phyloP scores from a whole-genome alignment of 2,329 filamentous ascomycete species.

The Fusarium agapanthi region DNA sequence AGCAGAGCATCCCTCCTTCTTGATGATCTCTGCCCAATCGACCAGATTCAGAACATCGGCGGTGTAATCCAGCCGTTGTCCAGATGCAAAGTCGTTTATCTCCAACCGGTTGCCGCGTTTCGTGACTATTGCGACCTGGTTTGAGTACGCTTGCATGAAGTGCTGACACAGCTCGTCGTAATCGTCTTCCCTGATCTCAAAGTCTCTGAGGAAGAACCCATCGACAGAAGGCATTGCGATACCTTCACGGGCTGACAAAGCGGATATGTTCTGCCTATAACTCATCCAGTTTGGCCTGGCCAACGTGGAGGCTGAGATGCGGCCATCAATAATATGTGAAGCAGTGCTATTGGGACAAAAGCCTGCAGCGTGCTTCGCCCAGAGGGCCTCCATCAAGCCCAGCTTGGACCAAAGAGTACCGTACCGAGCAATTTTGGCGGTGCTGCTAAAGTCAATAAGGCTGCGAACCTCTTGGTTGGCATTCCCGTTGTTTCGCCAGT shows the following conservation, averaged over 20 bases:
- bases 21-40: background rate
- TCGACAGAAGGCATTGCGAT: background rate
- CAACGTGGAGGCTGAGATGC: background rate
- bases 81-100: background rate
- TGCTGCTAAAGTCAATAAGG: background rate
- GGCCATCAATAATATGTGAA: background rate
- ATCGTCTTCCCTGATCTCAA: background rate
- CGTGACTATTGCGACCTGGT: background rate
- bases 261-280: background rate
- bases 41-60: background rate
- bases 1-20: background rate
- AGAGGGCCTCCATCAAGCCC: background rate
- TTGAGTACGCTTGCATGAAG: background rate
- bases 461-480: background rate
- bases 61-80: background rate
- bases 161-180: background rate
- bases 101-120: background rate
- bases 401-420: background rate
- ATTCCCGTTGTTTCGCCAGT: background rate
- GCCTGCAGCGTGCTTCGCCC: background rate
- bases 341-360: background rate
- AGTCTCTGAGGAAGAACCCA: background rate
- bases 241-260: background rate
- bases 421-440: background rate
- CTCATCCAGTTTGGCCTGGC: background rate